Evolutionary conservation across 2,329 filamentous ascomycete genomes (phyloP).

Genomic region (Hymenoscyphus albidus): DNA sequence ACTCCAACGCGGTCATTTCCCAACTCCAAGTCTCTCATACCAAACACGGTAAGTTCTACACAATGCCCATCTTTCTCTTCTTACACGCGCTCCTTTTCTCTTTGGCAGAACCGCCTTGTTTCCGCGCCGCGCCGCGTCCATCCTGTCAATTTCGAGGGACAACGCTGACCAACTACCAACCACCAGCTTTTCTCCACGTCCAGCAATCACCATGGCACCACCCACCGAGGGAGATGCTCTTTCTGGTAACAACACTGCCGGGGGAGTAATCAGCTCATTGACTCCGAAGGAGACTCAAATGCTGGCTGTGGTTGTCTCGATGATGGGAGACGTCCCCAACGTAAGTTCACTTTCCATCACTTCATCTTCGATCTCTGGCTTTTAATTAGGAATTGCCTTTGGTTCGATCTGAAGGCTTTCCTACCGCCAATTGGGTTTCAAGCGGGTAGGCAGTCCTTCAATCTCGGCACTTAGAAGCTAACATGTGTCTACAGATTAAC

Average conservation of each 20-base stretch:
- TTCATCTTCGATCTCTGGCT: not conserved
- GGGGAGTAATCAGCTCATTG: not conserved
- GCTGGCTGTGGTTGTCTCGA: slow-evolving; percentile 7
- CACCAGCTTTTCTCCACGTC: not conserved
- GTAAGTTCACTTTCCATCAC: slow-evolving; percentile 5
- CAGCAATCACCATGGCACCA: not conserved
- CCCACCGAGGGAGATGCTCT: not conserved
- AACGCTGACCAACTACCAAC: not conserved
- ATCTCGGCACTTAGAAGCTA: not conserved
- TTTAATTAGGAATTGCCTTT: not conserved
- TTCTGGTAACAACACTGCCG: not conserved
- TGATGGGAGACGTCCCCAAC: slow-evolving; percentile 14
- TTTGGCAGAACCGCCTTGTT: not conserved
- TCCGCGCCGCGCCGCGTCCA: not conserved
- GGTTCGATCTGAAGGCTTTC: not conserved
- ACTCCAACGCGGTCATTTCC: not conserved
- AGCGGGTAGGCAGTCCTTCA: not conserved
- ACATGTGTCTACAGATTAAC: slow-evolving; percentile 32
- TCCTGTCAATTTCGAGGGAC: not conserved
- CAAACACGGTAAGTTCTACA: not conserved
- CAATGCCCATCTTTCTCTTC: not conserved
- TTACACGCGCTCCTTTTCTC: not conserved
- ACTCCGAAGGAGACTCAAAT: slow-evolving; percentile 10
- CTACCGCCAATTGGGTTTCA: not conserved
- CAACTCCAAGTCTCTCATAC: not conserved